phyloP scores from a whole-genome alignment of 1,139 yeast species.

The Yamadazyma sp. region DNA sequence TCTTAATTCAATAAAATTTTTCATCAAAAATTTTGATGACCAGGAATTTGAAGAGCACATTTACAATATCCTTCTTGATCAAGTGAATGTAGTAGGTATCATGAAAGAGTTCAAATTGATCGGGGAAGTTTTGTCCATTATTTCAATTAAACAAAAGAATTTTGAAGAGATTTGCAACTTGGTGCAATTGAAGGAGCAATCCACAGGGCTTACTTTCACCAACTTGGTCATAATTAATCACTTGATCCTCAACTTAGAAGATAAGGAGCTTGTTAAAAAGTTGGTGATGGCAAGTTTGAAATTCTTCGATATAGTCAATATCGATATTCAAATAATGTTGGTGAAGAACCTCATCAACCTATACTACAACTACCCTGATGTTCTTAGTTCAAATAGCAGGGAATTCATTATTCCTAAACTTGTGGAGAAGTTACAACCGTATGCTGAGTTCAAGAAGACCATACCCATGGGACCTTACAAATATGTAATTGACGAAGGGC shows the following conservation, averaged over 20 bases:
- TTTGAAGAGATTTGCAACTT: conserved; percentile 18
- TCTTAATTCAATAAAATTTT: conserved; percentile 12
- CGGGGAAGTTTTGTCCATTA: conserved; percentile 32
- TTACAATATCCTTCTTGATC: conserved; percentile 11
- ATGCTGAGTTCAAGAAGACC: conserved; percentile 57
- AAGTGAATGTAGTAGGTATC: conserved; percentile 10
- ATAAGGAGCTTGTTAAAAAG: conserved; percentile 13
- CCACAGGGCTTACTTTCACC: conserved; percentile 27
- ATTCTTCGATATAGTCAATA: conserved; percentile 26
- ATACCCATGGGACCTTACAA: conserved; percentile 89
- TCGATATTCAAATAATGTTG: conserved; percentile 41
- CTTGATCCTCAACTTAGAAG: conserved; percentile 18
- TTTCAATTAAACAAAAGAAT: conserved; percentile 19
- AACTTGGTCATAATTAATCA: conserved; percentile 35
- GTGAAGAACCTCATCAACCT: conserved; percentile 16
- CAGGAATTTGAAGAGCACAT: conserved; percentile 9
- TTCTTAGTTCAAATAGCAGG: conserved; percentile 57
- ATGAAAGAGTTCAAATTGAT: conserved; percentile 26
- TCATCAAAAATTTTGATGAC: conserved; percentile 10
- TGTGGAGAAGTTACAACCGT: conserved; percentile 56
- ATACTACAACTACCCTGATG: conserved; percentile 58
- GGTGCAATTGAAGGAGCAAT: conserved; percentile 13
- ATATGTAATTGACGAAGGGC: conserved; percentile 77
- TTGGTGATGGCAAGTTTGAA: conserved; percentile 17
- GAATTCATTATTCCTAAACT: conserved; percentile 40